phyloP scores from a whole-genome alignment of 345 rosid species.

The Kandelia obovata region DNA sequence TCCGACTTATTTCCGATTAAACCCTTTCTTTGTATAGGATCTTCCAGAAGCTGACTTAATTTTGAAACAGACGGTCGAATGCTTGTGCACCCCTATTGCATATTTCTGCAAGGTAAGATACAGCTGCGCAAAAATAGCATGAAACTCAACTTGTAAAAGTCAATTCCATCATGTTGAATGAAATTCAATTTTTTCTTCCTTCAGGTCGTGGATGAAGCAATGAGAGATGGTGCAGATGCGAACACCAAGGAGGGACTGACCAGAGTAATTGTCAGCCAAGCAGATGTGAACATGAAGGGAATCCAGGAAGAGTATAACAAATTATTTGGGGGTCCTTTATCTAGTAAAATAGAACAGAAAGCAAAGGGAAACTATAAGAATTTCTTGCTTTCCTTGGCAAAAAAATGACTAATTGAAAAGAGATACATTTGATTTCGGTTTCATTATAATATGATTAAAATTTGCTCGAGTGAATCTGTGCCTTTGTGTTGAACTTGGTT shows the following conservation, averaged over 20 bases:
- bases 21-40: conserved; percentile 44
- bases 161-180: not conserved
- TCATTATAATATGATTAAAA: conserved; percentile 9
- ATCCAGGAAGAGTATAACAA: conserved; percentile 43
- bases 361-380: conserved; percentile 81
- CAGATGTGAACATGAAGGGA: conserved; percentile 59
- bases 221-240: conserved; percentile 49
- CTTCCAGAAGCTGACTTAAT: conserved; percentile 31
- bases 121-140: not conserved
- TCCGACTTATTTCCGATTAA: not conserved
- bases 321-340: conserved; percentile 41
- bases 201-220: conserved; percentile 59
- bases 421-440: not conserved
- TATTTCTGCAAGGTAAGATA: conserved; percentile 66
- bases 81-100: conserved; percentile 55
- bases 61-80: conserved; percentile 48
- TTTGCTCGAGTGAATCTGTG: not conserved
- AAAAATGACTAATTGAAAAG: conserved; percentile 33
- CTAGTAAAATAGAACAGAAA: conserved; percentile 42
- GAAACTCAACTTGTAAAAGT: not conserved
- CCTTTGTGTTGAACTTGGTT: not conserved
- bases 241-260: conserved; percentile 56
- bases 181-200: not conserved
- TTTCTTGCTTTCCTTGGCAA: conserved; percentile 50
- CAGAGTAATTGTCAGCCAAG: conserved; percentile 67